Base-by-base conservation (phyloP, 306 rosid genomes). In the Cucumis melo region DNA sequence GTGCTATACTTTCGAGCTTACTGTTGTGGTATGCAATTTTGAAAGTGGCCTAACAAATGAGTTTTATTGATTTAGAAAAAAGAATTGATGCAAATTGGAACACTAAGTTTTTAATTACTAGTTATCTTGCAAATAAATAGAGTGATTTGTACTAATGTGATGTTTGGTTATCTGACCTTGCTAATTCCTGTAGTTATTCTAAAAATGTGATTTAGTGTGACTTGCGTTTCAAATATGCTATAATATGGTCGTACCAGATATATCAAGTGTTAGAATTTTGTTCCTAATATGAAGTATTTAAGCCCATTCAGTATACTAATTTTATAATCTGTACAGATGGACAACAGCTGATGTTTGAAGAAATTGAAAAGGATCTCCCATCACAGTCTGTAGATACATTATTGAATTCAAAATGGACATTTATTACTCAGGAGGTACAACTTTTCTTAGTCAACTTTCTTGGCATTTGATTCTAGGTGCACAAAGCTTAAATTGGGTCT, bases 351-450 rank as follows among this genome's bases (percentile, higher is more conserved):
- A 65, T 65, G 7, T 42, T 86, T 53, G 84, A 84, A 41, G 96
- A 90, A 83, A 86, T 90, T 54, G 85, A 88, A 82, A 86, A 83
- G 56, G 84, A 80, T 81, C 88, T 93, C 15, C 96, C 98, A 59
- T 84, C 80, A 24, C 79, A 84, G 80, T 84, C 96, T 72, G 62
- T 83, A 39, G 88, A 88, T 79, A 73, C 84, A 53, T 83, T 73
- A 14, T 81, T 84, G 79, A 93, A 86, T 85, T 87, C 96, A 19
- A 91, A 91, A 83, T 93, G 97, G 98, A 90, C 93, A 62, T 93
- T 91, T 79, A 84, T 91, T 56, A 91, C 97, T 60, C 92, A 82
- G 7, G 96, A 93, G 88, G 96, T 91, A 81, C 36, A 41, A 6
- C 24, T 42, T 68, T 20, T 21, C 34, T 64, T 36, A 1, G 6